These are phyloP conservation scores for Cadophora sp. DNA, from an alignment of 2,329 filamentous ascomycete genomes.

Conservation along the genomic window DNA sequence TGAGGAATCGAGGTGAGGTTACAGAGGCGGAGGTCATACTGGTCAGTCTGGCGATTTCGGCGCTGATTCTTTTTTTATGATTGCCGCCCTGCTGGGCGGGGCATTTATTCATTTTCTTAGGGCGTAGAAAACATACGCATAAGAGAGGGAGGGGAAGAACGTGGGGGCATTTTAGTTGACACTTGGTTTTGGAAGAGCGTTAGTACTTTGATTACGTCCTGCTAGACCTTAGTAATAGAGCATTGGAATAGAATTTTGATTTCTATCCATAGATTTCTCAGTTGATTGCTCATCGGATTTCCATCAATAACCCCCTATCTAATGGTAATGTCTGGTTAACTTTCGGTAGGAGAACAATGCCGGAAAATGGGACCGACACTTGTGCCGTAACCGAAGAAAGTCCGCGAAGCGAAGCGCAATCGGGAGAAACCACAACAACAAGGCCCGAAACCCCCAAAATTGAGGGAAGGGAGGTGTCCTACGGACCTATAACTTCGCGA, in stretches of 20 bases:
- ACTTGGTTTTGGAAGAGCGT: background rate
- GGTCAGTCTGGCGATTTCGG: slow-evolving; percentile 22
- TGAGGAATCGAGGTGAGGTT: slow-evolving; percentile 9
- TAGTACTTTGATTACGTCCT: background rate
- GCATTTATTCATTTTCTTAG: slow-evolving; percentile 29
- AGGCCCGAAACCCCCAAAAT: background rate
- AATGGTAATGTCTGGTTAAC: no score
- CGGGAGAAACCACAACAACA: background rate
- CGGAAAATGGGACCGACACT: no score
- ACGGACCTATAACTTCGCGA: no score
- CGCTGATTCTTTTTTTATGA: slow-evolving; percentile 33
- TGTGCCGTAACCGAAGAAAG: background rate
- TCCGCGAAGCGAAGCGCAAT: slow-evolving; percentile 4
- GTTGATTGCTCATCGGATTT: no score
- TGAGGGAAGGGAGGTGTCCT: no score
- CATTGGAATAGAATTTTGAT: slow-evolving; percentile 2
- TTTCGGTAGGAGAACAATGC: no score
- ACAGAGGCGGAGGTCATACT: slow-evolving; percentile 13
- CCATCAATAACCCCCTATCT: no score
- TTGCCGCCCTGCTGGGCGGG: slow-evolving; percentile 18
- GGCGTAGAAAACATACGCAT: background rate
- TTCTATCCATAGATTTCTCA: background rate
- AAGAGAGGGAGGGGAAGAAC: background rate
- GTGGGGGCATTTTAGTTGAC: background rate
- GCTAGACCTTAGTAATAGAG: background rate